These are phyloP conservation scores for Aquilaria malaccensis DNA, from an alignment of 345 rosid genomes.

Conservation along the genomic window DNA sequence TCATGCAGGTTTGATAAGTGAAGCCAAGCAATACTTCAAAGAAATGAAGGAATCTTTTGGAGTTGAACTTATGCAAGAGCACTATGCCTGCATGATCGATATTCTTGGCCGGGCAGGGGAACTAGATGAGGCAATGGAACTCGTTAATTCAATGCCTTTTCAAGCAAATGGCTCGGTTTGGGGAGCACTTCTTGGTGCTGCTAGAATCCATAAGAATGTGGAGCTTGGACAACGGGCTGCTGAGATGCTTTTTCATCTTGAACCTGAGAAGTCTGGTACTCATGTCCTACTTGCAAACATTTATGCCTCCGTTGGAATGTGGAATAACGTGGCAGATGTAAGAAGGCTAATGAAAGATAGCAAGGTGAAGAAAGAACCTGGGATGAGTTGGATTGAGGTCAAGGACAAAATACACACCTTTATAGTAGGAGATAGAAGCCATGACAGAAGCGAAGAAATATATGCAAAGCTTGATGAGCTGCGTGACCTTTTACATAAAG, in stretches of 20 bases:
- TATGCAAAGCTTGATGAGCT: slow-evolving; percentile 51
- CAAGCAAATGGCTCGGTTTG: slow-evolving; percentile 41
- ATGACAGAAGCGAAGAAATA: slow-evolving; percentile 38
- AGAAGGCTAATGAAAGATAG: slow-evolving; percentile 45
- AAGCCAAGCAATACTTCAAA: slow-evolving; percentile 36
- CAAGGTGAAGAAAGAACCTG: slow-evolving; percentile 60
- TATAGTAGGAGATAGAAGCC: slow-evolving; percentile 54
- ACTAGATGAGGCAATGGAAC: slow-evolving; percentile 44
- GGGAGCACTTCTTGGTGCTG: slow-evolving; percentile 69
- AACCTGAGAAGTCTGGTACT: slow-evolving; percentile 53
- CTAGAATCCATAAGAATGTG: slow-evolving; percentile 52
- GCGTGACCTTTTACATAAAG: slow-evolving; percentile 32
- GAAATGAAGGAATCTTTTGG: slow-evolving; percentile 39
- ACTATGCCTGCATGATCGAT: slow-evolving; percentile 65
- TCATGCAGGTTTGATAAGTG: slow-evolving; percentile 53
- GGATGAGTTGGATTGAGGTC: slow-evolving; percentile 57
- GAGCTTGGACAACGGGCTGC: slow-evolving; percentile 46
- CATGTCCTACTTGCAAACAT: slow-evolving; percentile 48
- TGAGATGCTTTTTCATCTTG: slow-evolving; percentile 41
- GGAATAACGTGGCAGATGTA: slow-evolving; percentile 43
- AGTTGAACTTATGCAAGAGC: slow-evolving; percentile 45
- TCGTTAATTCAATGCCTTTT: slow-evolving; percentile 43
- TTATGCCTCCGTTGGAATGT: slow-evolving; percentile 54
- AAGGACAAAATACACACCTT: slow-evolving; percentile 46
- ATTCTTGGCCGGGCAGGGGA: slow-evolving; percentile 54